Evolutionary conservation across 2,329 filamentous ascomycete species (phyloP).

Genomic region (Fusarium vanettenii): DNA sequence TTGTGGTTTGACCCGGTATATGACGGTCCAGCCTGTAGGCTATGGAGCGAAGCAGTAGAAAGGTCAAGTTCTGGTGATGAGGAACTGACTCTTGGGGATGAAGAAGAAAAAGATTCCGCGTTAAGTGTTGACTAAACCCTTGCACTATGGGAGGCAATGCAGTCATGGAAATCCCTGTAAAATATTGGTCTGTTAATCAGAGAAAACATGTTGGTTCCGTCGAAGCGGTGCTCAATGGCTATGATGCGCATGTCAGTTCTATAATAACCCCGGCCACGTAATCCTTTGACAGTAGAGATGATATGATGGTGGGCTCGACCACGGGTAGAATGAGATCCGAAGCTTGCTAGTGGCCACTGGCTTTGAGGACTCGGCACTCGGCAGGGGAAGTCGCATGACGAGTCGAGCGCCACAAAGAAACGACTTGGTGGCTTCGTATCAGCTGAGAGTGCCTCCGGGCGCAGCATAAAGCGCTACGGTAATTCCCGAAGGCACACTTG

Average conservation of each 20-base stretch:
- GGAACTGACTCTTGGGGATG: not conserved
- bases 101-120: not conserved
- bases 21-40: not conserved
- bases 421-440: not conserved
- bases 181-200: not conserved
- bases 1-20: not conserved
- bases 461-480: not conserved
- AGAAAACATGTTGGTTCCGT: too few species aligned
- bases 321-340: not conserved
- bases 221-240: not conserved
- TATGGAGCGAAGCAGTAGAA: not conserved
- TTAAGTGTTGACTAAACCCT: not conserved
- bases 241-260: not conserved
- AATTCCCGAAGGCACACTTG: not conserved
- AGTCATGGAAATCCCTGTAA: not conserved
- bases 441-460: not conserved
- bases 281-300: not conserved
- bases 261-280: not conserved
- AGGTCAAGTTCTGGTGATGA: not conserved
- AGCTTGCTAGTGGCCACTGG: not conserved
- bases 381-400: not conserved
- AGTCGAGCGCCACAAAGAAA: not conserved
- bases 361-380: not conserved
- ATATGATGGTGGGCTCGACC: not conserved
- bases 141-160: not conserved